These are phyloP conservation scores for Chrysanthemum makinoi DNA, from an alignment of 129 eudicot species.

Conservation along the genomic window DNA sequence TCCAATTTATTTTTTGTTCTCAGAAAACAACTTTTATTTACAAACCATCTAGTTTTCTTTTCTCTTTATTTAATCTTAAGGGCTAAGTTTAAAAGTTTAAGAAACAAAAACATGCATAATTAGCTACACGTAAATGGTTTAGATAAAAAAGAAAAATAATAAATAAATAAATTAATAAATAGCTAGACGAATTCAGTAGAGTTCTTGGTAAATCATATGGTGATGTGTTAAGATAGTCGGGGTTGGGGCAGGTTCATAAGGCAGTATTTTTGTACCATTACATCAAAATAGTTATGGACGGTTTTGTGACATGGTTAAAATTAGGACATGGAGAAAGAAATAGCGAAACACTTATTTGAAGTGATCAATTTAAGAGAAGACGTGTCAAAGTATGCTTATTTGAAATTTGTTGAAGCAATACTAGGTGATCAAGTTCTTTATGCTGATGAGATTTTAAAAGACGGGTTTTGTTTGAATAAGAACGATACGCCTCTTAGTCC, in stretches of 20 bases:
- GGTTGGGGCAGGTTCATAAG: constrained; percentile 71
- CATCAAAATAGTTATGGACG: constrained; percentile 58
- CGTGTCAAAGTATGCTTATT: constrained; percentile 55
- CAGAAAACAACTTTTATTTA: too few species aligned
- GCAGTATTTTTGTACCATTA: constrained; percentile 57
- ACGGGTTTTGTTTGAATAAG: constrained; percentile 63
- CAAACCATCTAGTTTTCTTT: background rate
- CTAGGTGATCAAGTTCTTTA: constrained; percentile 54
- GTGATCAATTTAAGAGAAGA: constrained; percentile 59
- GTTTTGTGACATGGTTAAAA: constrained; percentile 49
- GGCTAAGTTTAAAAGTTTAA: constrained; percentile 8
- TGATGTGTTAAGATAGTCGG: too few species aligned
- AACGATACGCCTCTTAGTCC: constrained; percentile 61
- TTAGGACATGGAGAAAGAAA: constrained; percentile 53
- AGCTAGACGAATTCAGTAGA: constrained; percentile 48
- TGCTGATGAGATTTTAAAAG: constrained; percentile 63
- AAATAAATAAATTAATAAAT: too few species aligned
- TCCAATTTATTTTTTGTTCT: too few species aligned
- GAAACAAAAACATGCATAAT: too few species aligned
- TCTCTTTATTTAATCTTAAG: constrained; percentile 26
- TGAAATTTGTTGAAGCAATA: constrained; percentile 60
- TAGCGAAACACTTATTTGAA: constrained; percentile 49
- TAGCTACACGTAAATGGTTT: constrained; percentile 26
- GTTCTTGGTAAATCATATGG: constrained; percentile 52
- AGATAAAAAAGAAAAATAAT: constrained; percentile 34